Evolutionary conservation across 2,329 filamentous ascomycete genomes (phyloP).

Genomic region (Fusarium sp.): DNA sequence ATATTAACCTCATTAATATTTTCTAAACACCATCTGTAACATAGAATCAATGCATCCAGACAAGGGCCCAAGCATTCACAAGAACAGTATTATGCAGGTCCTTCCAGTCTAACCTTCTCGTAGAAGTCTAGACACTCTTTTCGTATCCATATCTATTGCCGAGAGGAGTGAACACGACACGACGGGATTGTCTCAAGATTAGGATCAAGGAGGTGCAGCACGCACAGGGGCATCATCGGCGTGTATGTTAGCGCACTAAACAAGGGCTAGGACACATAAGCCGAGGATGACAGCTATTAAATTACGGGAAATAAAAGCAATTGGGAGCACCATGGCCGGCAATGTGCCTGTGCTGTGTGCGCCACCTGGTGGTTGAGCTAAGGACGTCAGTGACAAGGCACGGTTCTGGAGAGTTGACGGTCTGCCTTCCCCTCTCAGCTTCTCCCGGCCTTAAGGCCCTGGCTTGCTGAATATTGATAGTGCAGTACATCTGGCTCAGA

Average conservation of each 20-base stretch:
- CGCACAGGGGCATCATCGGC: not conserved
- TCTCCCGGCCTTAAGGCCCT: not conserved
- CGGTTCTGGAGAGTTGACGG: too few relatives aligned
- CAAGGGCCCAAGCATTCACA: too few relatives aligned
- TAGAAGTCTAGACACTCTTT: too few relatives aligned
- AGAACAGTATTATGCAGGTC: too few relatives aligned
- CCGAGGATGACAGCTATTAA: not conserved
- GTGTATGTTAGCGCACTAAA: not conserved
- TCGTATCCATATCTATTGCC: not conserved
- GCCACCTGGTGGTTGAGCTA: not conserved
- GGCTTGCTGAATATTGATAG: not conserved
- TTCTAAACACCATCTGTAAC: too few relatives aligned
- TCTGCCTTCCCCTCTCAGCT: not conserved
- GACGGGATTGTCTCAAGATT: not conserved
- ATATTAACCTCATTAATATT: not conserved
- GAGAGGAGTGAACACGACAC: not conserved
- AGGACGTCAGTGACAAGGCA: not conserved
- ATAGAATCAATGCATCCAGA: too few relatives aligned
- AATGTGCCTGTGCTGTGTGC: not conserved
- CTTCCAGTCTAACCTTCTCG: too few relatives aligned
- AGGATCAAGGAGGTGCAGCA: not conserved
- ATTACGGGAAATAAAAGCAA: not conserved
- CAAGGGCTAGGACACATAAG: not conserved
- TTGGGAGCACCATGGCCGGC: not conserved
- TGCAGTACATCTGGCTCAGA: not conserved